Conservation (phyloP, 116 monocot species). For the Posidonia oceanica region DNA sequence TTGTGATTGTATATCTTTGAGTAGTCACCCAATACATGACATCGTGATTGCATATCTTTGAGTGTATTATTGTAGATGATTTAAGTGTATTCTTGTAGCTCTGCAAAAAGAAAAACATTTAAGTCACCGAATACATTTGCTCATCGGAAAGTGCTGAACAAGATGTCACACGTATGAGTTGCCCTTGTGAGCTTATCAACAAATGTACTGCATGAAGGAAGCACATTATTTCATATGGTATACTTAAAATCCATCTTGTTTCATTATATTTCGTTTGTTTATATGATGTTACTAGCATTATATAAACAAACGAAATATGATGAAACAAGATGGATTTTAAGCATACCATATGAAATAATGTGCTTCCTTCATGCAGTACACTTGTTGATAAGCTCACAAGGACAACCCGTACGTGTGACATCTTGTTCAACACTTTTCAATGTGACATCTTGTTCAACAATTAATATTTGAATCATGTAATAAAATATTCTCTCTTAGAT, state of each 20-base stretch:
- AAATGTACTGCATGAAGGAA: conserved; percentile 14
- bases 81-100: too few relatives aligned
- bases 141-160: conserved; percentile 58
- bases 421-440: conserved; percentile 70
- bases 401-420: conserved; percentile 44
- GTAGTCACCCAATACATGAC: too few relatives aligned
- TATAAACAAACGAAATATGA: too few relatives aligned
- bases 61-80: too few relatives aligned
- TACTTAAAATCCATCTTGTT: neutral
- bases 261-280: too few relatives aligned
- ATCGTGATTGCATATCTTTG: too few relatives aligned
- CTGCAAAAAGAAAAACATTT: too few relatives aligned
- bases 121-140: conserved; percentile 28
- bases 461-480: too few relatives aligned
- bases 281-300: too few relatives aligned
- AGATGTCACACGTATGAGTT: conserved; percentile 39
- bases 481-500: too few relatives aligned
- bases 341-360: conserved; percentile 18
- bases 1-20: too few relatives aligned
- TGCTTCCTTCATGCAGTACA: conserved; percentile 10
- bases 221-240: conserved; percentile 17
- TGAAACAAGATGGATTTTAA: neutral
- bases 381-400: conserved; percentile 24
- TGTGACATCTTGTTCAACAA: too few relatives aligned
- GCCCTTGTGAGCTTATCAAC: conserved; percentile 31